Evolutionary conservation across 495 filamentous ascomycete genomes (phyloP), one percentile per base, ranked within the genome.

Genomic region (Podospora appendiculata): DNA sequence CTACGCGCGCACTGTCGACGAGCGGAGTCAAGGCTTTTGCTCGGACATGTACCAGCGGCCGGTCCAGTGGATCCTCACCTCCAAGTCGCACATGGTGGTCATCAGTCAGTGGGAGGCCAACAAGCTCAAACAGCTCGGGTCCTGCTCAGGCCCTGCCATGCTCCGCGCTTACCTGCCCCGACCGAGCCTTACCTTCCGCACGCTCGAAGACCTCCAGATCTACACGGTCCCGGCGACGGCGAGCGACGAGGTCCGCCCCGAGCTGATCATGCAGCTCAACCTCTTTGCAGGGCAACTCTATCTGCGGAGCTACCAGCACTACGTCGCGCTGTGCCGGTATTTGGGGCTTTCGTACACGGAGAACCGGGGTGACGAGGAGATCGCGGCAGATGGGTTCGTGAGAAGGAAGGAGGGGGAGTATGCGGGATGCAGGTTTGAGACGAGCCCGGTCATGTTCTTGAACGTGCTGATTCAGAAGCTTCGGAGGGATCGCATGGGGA

Each of bases 261-360:
- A 55, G 1, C 53, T 76, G 17, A 40, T 67, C 3, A 59, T 68
- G 3, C 70, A 83, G 47, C 70, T 88, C 11, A 84, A 85, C 54
- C 69, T 89, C 6, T 89, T 88, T 57, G 72, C 85, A 0, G 85
- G 85, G 8, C 79, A 84, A 50, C 70, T 88, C 0, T 89, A 85
- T 61, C 64, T 89, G 14, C 50, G 54, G 4, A 70, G 65, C 1
- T 80, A 73, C 47, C 48, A 63, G 3, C 74, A 85, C 41, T 89
- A 87, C 58, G 41, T 66, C 9, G 49, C 57, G 8, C 41, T 81
- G 2, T 86, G 80, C 53, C 54, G 65, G 0, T 82, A 78, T 52
- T 62, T 89, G 1, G 77, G 80, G 2, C 62, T 78, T 6, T 56
- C 66, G 18, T 58, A 58, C 44, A 43, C 6, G 3, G 51, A 46